These are phyloP conservation scores for Sporothrix pseudoabietina DNA, from an alignment of 2,329 filamentous ascomycete species.

Conservation along the genomic window DNA sequence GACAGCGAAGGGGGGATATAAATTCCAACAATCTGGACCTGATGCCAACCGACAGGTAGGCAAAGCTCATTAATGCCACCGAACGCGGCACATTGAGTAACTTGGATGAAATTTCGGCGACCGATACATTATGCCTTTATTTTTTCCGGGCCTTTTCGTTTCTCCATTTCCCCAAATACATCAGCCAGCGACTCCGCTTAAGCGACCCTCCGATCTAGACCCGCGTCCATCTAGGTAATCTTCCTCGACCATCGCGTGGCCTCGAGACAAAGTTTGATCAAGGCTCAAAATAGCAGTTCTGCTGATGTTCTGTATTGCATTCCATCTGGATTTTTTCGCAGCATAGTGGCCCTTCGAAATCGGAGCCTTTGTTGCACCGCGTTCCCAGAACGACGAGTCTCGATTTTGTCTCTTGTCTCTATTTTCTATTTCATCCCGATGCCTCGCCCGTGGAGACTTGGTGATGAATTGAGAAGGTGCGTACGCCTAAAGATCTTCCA, in stretches of 20 bases:
- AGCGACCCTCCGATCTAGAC: background rate
- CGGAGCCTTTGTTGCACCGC: background rate
- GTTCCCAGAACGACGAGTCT: conserved; percentile 9
- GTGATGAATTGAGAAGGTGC: background rate
- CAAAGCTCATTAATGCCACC: background rate
- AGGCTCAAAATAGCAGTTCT: background rate
- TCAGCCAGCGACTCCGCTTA: background rate
- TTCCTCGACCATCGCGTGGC: background rate
- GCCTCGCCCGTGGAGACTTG: background rate
- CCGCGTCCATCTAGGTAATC: background rate
- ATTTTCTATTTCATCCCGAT: background rate
- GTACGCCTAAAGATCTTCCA: background rate
- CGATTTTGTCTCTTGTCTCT: background rate
- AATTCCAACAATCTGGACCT: background rate
- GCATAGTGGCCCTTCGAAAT: background rate
- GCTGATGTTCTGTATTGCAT: background rate
- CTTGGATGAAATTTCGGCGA: conserved; percentile 7
- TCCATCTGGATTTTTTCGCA: background rate
- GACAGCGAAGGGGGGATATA: background rate
- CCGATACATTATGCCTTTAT: conserved; percentile 14
- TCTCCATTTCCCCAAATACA: background rate
- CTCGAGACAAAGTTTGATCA: background rate
- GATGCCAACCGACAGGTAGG: conserved; percentile 5
- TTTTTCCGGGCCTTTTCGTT: background rate
- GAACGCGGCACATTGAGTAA: background rate